Evolutionary conservation across 2,329 filamentous ascomycete genomes (phyloP).

Genomic region (Thelonectria olida): DNA sequence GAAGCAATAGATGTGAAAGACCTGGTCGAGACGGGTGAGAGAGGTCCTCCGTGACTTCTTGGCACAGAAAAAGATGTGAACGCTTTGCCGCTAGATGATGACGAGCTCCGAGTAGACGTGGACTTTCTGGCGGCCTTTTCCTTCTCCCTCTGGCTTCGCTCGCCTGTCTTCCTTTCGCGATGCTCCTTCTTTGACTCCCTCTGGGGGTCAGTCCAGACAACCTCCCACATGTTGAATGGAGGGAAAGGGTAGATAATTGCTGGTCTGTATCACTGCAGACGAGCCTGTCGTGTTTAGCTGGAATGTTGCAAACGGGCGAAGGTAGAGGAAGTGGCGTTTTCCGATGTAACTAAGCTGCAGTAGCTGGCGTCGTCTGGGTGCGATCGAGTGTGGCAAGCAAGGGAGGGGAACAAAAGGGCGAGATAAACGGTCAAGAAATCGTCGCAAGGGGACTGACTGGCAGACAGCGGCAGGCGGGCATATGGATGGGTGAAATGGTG

Average conservation of each 20-base stretch:
- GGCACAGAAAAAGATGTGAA: not conserved
- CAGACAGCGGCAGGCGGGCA: no score
- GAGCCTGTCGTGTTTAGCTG: not conserved
- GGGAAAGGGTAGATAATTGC: not conserved
- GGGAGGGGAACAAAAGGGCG: no score
- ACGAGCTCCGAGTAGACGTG: not conserved
- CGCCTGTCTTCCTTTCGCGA: slow-evolving; percentile 24
- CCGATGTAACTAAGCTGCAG: not conserved
- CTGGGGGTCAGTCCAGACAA: slow-evolving; percentile 25
- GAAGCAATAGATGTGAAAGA: not conserved
- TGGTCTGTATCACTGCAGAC: not conserved
- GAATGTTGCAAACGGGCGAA: not conserved
- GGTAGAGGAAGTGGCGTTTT: not conserved
- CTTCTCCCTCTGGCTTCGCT: not conserved
- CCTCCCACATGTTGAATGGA: slow-evolving; percentile 32
- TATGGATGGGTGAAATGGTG: no score
- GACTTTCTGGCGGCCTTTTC: not conserved
- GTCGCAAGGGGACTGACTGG: no score
- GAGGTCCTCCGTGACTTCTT: not conserved
- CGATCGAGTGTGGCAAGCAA: not conserved
- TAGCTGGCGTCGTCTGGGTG: not conserved
- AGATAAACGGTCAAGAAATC: no score
- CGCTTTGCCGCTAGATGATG: not conserved
- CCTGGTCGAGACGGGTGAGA: not conserved
- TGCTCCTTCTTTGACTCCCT: slow-evolving; percentile 31